These are phyloP conservation scores for Colletotrichum filicis DNA, from an alignment of 2,329 filamentous ascomycete species.

Conservation along the genomic window DNA sequence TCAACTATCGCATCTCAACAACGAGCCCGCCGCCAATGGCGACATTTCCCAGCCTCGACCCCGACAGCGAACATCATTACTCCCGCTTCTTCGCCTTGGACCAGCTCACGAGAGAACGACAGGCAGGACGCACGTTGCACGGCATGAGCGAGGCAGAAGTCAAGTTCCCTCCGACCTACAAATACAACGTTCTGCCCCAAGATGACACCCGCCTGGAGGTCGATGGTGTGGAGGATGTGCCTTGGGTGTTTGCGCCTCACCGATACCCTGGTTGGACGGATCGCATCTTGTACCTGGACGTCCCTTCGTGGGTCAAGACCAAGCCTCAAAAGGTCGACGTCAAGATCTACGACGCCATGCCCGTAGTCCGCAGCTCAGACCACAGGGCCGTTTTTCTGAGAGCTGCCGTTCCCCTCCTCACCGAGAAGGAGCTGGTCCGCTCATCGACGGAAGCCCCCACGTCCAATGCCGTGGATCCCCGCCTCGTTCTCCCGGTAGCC, in stretches of 20 bases:
- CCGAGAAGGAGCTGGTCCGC: conserved; percentile 51
- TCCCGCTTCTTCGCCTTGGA: conserved; percentile 76
- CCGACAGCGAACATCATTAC: conserved; percentile 69
- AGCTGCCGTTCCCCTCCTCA: conserved; percentile 71
- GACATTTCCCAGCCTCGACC: conserved; percentile 70
- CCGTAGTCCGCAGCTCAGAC: conserved; percentile 84
- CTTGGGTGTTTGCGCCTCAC: conserved; percentile 82
- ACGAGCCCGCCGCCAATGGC: conserved; percentile 70
- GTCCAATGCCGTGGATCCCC: conserved; percentile 49
- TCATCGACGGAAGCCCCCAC: conserved; percentile 35
- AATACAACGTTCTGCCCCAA: conserved; percentile 70
- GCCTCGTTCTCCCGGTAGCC: conserved; percentile 58
- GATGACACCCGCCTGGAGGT: conserved; percentile 38
- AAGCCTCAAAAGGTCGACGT: conserved; percentile 56
- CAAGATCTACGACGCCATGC: conserved; percentile 79
- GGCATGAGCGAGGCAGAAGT: conserved; percentile 80
- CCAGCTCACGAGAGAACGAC: conserved; percentile 80
- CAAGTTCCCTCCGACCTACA: conserved; percentile 92
- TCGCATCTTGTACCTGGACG: conserved; percentile 81
- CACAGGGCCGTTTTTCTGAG: conserved; percentile 86
- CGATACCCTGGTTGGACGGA: conserved; percentile 96
- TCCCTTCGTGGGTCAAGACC: conserved; percentile 61
- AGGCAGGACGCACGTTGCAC: conserved; percentile 78
- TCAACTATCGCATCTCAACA: conserved; percentile 91
- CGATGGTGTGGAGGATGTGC: conserved; percentile 46